Conservation (phyloP, 2,329 filamentous ascomycete genomes). For the Zymoseptoria ardabiliae region DNA sequence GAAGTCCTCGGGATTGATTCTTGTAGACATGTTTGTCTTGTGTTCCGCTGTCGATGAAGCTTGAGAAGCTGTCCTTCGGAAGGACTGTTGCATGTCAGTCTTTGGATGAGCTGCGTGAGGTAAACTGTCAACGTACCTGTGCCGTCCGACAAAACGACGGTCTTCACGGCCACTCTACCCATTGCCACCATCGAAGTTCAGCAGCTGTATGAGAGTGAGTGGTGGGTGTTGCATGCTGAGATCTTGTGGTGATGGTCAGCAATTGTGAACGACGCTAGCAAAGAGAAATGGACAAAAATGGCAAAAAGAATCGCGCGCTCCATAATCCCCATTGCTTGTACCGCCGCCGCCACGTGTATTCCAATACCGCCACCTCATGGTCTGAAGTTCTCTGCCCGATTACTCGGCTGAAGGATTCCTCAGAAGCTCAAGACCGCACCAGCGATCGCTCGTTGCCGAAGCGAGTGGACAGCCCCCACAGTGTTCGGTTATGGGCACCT, state of each 20-base stretch:
- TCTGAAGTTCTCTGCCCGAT: constrained; percentile 51
- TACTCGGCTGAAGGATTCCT: constrained; percentile 51
- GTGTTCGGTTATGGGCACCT: constrained; percentile 49
- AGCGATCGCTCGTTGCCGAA: constrained; percentile 49
- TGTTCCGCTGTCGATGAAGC: constrained; percentile 8
- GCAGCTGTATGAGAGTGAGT: neutral
- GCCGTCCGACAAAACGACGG: constrained; percentile 22
- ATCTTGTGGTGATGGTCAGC: too few species aligned
- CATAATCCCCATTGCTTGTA: constrained; percentile 25
- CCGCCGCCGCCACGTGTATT: constrained; percentile 40
- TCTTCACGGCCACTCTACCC: constrained; percentile 1
- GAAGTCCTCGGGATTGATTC: constrained; percentile 16
- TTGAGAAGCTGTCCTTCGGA: constrained; percentile 14
- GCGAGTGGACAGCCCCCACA: constrained; percentile 48
- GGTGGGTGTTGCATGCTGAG: too few species aligned
- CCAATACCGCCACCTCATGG: constrained; percentile 49
- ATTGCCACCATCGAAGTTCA: neutral
- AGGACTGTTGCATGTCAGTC: constrained; percentile 8
- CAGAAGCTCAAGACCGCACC: constrained; percentile 45
- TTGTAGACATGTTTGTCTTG: constrained; percentile 9
- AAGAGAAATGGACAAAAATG: constrained; percentile 16
- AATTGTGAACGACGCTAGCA: neutral
- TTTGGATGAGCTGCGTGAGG: too few species aligned
- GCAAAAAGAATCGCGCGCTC: constrained; percentile 31
- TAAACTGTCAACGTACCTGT: constrained; percentile 8